Percentiles rank a stretch among this genome's conserved stretches.
These are phyloP conservation scores for Nadsonia fulvescens DNA, from an alignment of 805 yeast species.

Conservation along the genomic window DNA sequence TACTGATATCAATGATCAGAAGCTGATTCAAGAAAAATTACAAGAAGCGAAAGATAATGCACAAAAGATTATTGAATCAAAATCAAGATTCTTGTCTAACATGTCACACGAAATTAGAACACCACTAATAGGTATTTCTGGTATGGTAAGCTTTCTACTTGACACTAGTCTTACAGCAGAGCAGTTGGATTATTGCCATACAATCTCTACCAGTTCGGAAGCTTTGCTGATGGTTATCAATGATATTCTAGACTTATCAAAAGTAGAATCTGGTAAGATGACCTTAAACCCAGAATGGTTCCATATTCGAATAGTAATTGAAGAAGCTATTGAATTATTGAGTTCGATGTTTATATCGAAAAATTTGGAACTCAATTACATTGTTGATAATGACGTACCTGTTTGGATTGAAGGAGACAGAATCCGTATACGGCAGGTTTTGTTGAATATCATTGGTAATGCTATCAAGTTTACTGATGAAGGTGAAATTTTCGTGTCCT, in stretches of 20 bases:
- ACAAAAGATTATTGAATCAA: conserved; percentile 19
- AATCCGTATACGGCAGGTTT: conserved; percentile 18
- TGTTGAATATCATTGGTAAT: conserved; percentile 19
- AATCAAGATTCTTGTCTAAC: conserved; percentile 20
- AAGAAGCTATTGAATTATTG: conserved; percentile 18
- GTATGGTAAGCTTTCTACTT: conserved; percentile 19
- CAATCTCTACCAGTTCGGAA: conserved; percentile 18
- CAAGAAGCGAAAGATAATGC: conserved; percentile 19
- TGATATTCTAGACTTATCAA: conserved; percentile 19
- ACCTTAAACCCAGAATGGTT: conserved; percentile 16
- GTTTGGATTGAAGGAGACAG: conserved; percentile 18
- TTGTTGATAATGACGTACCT: conserved; percentile 17
- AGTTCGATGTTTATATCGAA: conserved; percentile 19
- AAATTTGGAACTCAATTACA: conserved; percentile 17
- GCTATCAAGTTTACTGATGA: conserved; percentile 19
- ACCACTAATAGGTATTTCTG: conserved; percentile 20
- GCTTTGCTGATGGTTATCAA: conserved; percentile 19
- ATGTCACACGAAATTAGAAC: conserved; percentile 22
- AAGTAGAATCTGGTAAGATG: conserved; percentile 22
- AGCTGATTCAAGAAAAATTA: conserved; percentile 17
- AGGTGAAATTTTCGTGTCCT: conserved; percentile 18
- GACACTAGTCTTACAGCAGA: conserved; percentile 18
- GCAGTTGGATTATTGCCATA: conserved; percentile 20
- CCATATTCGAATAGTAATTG: conserved; percentile 16
- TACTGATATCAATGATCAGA: conserved; percentile 19